A percentile compares a stretch with the other conserved stretches of the same genome.
phyloP scores from a whole-genome alignment of 2,329 filamentous ascomycete species.

The Stemphylium beticola region DNA sequence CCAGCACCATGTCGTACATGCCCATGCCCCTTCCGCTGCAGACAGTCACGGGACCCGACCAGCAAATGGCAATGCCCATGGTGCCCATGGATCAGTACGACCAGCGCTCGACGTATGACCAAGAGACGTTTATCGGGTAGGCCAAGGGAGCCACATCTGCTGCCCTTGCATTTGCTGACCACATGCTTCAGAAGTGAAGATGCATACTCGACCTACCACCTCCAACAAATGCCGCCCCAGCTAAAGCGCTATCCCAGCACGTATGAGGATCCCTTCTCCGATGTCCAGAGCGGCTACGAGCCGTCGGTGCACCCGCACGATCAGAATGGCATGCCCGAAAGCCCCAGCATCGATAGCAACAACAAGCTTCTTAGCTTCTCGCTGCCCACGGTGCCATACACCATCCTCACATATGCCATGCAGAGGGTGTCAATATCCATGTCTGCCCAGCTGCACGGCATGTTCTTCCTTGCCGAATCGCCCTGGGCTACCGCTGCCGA shows the following conservation, averaged over 20 bases:
- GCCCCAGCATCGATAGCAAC: conserved; percentile 67
- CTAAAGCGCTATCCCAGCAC: conserved; percentile 59
- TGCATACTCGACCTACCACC: conserved; percentile 53
- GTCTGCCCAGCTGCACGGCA: conserved; percentile 80
- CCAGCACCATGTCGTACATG: conserved; percentile 67
- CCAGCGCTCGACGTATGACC: conserved; percentile 65
- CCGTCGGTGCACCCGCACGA: conserved; percentile 54
- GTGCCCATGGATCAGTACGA: conserved; percentile 63
- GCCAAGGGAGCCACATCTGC: conserved; percentile 15
- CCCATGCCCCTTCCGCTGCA: conserved; percentile 63
- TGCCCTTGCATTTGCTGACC: conserved; percentile 33
- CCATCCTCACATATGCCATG: conserved; percentile 70
- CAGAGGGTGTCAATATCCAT: conserved; percentile 68
- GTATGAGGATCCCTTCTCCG: conserved; percentile 60
- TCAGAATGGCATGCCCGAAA: conserved; percentile 54
- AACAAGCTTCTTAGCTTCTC: conserved; percentile 63
- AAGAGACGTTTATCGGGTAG: conserved; percentile 67
- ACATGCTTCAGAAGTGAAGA: conserved; percentile 57
- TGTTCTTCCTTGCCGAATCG: conserved; percentile 87
- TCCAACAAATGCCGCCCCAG: conserved; percentile 46
- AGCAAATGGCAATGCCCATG: conserved; percentile 49
- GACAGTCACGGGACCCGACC: conserved; percentile 55
- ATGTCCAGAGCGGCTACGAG: conserved; percentile 58
- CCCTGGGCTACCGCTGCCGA: conserved; percentile 66
- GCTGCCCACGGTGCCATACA: conserved; percentile 58